Evolutionary conservation across 441 rosid genomes (phyloP).

Genomic region (Euphorbia corollata): DNA sequence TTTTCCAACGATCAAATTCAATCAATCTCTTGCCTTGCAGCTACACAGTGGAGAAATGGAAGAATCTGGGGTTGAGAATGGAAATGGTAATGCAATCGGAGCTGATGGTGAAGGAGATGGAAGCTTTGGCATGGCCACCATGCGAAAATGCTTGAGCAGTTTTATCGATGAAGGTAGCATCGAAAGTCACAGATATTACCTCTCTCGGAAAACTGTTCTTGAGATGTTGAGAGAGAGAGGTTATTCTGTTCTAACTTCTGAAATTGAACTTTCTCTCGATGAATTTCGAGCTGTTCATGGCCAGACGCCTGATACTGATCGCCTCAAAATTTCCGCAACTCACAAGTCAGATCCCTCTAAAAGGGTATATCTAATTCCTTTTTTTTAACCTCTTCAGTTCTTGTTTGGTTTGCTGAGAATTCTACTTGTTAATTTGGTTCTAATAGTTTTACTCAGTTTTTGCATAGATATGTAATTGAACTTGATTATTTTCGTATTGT

Average conservation of each 20-base stretch:
- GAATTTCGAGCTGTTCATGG: conserved; percentile 58
- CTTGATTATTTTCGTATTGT: neutral
- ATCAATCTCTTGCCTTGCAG: neutral
- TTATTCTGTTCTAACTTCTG: conserved; percentile 52
- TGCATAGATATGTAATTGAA: neutral
- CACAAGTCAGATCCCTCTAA: conserved; percentile 54
- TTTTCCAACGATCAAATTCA: neutral
- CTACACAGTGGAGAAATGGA: conserved; percentile 9
- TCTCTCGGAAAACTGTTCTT: conserved; percentile 56
- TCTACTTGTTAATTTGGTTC: neutral
- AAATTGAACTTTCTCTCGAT: conserved; percentile 51
- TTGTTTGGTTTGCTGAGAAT: conserved; percentile 13
- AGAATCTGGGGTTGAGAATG: conserved; percentile 7
- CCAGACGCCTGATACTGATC: conserved; percentile 53
- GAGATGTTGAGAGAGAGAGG: conserved; percentile 92
- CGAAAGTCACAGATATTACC: conserved; percentile 67
- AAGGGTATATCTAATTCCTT: conserved; percentile 31
- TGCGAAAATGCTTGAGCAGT: conserved; percentile 42
- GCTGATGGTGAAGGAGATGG: conserved; percentile 11
- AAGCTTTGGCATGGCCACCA: conserved; percentile 20
- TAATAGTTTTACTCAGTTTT: neutral
- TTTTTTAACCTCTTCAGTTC: neutral
- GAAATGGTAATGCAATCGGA: conserved; percentile 8
- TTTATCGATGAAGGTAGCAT: conserved; percentile 48
- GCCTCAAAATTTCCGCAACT: conserved; percentile 51